These are phyloP conservation scores for Aspergillus proliferans DNA, from an alignment of 2,329 filamentous ascomycete species.

Conservation along the genomic window DNA sequence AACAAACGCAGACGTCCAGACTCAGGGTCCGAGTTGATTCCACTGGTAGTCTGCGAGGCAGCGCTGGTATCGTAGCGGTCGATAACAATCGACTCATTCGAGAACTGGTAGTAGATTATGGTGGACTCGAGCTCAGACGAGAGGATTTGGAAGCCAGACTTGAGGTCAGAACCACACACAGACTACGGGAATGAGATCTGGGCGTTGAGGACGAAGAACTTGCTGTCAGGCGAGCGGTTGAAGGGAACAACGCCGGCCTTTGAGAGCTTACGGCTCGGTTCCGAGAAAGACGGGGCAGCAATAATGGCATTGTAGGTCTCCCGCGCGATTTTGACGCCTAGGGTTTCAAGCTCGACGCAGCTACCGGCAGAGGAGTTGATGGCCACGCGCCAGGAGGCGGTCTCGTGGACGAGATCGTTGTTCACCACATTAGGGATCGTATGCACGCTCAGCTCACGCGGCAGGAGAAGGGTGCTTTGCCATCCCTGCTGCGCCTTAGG, in stretches of 20 bases:
- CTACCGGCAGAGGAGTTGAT: background rate
- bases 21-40: constrained; percentile 5
- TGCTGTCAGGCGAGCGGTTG: constrained; percentile 4
- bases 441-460: constrained; percentile 9
- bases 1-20: constrained; percentile 11
- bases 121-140: constrained; percentile 10
- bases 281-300: constrained; percentile 1
- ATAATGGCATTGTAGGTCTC: constrained; percentile 10
- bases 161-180: constrained; percentile 1
- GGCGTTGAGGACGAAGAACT: constrained; percentile 9
- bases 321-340: constrained; percentile 13
- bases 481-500: constrained; percentile 12
- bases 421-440: constrained; percentile 10
- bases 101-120: constrained; percentile 15
- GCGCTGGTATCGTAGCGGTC: constrained; percentile 14
- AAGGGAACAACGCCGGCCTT: constrained; percentile 2
- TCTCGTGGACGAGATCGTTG: constrained; percentile 7
- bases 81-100: constrained; percentile 14
- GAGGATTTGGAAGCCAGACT: constrained; percentile 13
- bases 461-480: constrained; percentile 10
- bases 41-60: constrained; percentile 7
- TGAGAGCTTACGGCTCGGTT: constrained; percentile 2
- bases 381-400: constrained; percentile 6
- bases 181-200: constrained; percentile 6
- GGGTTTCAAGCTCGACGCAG: constrained; percentile 8